phyloP scores from a whole-genome alignment of 306 rosid species.

The Sicyos edulis region DNA sequence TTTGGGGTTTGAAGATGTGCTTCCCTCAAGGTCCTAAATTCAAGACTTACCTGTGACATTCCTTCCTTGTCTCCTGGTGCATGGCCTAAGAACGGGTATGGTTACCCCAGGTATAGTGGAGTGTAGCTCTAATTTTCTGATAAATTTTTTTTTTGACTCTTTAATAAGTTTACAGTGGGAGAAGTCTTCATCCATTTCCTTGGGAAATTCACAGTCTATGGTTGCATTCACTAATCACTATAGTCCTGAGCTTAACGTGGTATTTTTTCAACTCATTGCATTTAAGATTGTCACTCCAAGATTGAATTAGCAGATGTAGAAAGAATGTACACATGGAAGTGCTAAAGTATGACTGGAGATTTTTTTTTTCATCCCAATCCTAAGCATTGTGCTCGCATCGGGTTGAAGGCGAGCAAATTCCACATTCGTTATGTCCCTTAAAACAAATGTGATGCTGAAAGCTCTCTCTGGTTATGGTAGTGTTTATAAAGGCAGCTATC shows the following conservation, averaged over 20 bases:
- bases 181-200: slow-evolving; percentile 18
- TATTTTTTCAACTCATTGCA: slow-evolving; percentile 88
- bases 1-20: too few species aligned
- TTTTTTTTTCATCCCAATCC: slow-evolving; percentile 81
- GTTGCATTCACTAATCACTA: slow-evolving; percentile 68
- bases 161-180: neutral
- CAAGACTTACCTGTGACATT: too few species aligned
- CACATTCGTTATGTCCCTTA: slow-evolving; percentile 52
- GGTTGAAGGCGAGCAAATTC: slow-evolving; percentile 81
- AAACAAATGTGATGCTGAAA: slow-evolving; percentile 57
- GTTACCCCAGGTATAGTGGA: too few species aligned
- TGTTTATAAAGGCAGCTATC: neutral
- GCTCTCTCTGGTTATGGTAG: slow-evolving; percentile 55
- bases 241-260: slow-evolving; percentile 67
- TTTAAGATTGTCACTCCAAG: slow-evolving; percentile 79
- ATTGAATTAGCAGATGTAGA: slow-evolving; percentile 89
- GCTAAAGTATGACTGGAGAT: slow-evolving; percentile 81
- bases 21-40: too few species aligned
- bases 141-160: too few species aligned
- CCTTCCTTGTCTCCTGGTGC: too few species aligned
- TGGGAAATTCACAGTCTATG: slow-evolving; percentile 86
- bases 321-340: slow-evolving; percentile 88
- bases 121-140: too few species aligned
- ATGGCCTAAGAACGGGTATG: too few species aligned
- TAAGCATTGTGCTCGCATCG: slow-evolving; percentile 79